Evolutionary conservation across 1,284 basidiomycete genomes (phyloP), one percentile per base, ranked within the genome.

Genomic region (Boletellus deceptivus): DNA sequence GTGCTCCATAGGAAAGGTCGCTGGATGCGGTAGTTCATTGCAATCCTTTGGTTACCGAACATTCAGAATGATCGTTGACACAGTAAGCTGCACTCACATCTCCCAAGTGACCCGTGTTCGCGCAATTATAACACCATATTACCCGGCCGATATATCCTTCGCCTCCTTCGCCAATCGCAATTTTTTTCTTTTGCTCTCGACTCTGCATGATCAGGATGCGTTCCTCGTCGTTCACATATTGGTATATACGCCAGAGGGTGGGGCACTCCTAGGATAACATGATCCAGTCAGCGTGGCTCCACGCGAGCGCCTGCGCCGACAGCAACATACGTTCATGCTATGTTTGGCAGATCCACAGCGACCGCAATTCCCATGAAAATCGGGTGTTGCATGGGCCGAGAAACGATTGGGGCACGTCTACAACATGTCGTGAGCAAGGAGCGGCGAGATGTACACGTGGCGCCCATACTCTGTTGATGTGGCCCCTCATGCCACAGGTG

Each of bases 101-200:
- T 40, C 93, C 93, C 65, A 90, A 82, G 68, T 97, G 93, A 5
- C 89, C 91, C 45, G 70, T 69, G 31, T 72, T 70, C 24, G 89
- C 91, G 61, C 93, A 97, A 62, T 93, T 93, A 71, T 94, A 94
- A 69, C 93, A 97, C 86, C 87, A 93, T 53, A 81, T 74, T 58
- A 86, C 86, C 49, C 72, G 73, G 9, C 79, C 82, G 52, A 91
- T 83, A 63, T 86, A 89, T 4, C 80, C 86, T 65, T 90, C 87
- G 10, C 87, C 86, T n/a, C 88, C 88, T 52, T 83, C 62, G n/a
- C 86, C 86, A 9, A 88, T 64, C 5, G 61, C 59, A 8, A 83
- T 61, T 3, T 70, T 59, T 48, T 72, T 75, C 60, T 77, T 84
- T 31, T 71, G 64, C 52, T 76, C 73, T 33, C 87, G 78, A 24